phyloP scores from a whole-genome alignment of 2,329 filamentous ascomycete species.

The Cercospora sp. region DNA sequence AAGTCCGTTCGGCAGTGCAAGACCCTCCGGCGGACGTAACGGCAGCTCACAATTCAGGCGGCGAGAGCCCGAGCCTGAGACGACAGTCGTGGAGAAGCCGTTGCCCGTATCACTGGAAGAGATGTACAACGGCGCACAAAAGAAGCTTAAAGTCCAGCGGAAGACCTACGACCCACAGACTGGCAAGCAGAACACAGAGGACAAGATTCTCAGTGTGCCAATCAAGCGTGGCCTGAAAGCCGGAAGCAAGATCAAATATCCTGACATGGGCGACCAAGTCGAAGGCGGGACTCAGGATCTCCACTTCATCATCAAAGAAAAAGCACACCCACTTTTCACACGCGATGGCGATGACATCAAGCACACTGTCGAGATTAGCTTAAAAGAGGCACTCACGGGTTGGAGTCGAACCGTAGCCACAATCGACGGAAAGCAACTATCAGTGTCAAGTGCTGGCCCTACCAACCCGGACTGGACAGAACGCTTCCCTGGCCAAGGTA shows the following conservation, averaged over 20 bases:
- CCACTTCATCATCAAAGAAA: slow-evolving; percentile 94
- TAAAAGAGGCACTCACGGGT: slow-evolving; percentile 93
- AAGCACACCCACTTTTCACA: slow-evolving; percentile 79
- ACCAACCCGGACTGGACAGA: slow-evolving; percentile 83
- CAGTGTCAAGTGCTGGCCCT: slow-evolving; percentile 75
- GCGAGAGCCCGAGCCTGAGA: slow-evolving; percentile 69
- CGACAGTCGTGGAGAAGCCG: slow-evolving; percentile 85
- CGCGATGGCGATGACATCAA: slow-evolving; percentile 87
- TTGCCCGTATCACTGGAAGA: slow-evolving; percentile 84
- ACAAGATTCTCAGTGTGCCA: slow-evolving; percentile 88
- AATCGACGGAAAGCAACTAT: slow-evolving; percentile 86
- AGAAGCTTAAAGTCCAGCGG: slow-evolving; percentile 97
- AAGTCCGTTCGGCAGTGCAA: slow-evolving; percentile 43
- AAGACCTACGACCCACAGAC: slow-evolving; percentile 83
- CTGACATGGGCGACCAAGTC: slow-evolving; percentile 95
- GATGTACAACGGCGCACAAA: slow-evolving; percentile 79
- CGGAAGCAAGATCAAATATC: slow-evolving; percentile 97
- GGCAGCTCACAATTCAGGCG: slow-evolving; percentile 40
- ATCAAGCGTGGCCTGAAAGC: slow-evolving; percentile 96
- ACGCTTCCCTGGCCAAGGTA: slow-evolving; percentile 79
- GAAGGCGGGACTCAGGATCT: slow-evolving; percentile 94
- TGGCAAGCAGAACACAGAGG: slow-evolving; percentile 81
- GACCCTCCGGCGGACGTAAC: slow-evolving; percentile 48
- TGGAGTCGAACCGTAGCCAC: slow-evolving; percentile 91
- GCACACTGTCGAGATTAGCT: slow-evolving; percentile 73